Base-by-base conservation (phyloP, 2,329 filamentous ascomycete species). In the Fusarium secorum region DNA sequence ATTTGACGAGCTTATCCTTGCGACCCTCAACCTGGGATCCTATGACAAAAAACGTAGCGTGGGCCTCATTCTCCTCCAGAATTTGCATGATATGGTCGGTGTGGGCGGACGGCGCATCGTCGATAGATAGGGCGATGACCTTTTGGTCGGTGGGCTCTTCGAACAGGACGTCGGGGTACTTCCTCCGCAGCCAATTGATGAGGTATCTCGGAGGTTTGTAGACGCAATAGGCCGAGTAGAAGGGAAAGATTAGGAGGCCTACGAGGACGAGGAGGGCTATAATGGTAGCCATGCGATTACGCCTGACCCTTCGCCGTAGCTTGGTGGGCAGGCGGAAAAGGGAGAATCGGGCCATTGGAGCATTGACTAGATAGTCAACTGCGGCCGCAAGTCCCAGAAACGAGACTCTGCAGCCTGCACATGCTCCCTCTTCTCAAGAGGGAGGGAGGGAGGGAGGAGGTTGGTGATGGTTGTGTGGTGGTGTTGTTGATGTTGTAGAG, bases 1-100 rank as follows among this genome's bases (percentile, higher is more conserved):
- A 82, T 41, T 87, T 83, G 45, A 85, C 80, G 35, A 94, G 83
- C 6, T 86, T 79, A 10, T 83, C 81, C 76, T 90, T 85, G 32
- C 84, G 79, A 4, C 86, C 88, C 0, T 83, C 73, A 14, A 93
- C 89, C 81, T 97, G 94, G 5, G 86, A 87, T 13, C 94, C 94
- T 74, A 97, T 97, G 35, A 97, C 86, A 80, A 97, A 98, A 79
- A 97, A 96, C 0, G 94, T 97, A 0, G 94, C 94, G 24, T 85
- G 88, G 18, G 91, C 93, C 61, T 87, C 85, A 76, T 93, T 86
- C 28, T 84, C 83, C 57, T 85, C 83, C n/a, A 97, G 84, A 1
- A 93, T 82, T 45, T 88, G 81, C 59, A 94, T 82, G 64, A 97
- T 94, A 60, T 90, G 88, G 46, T 81, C 77, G 4, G 94, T 97